phyloP scores from a whole-genome alignment of 495 filamentous ascomycete species.

The Aspergillus cavernicola region DNA sequence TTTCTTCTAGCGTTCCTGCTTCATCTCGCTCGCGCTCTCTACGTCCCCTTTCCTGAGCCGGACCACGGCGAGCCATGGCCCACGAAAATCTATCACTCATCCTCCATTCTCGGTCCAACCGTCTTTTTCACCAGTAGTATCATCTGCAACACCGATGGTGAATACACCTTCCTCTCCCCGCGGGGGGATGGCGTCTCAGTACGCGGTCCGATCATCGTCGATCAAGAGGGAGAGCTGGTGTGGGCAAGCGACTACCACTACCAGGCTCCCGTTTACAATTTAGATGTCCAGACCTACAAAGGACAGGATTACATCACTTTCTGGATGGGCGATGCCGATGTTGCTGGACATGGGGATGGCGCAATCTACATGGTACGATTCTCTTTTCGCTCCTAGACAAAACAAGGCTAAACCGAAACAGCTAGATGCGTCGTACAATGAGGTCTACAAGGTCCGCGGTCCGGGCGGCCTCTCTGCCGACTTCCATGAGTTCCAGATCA shows the following conservation, averaged over 20 bases:
- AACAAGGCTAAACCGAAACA: conserved; percentile 13
- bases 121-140: conserved; percentile 33
- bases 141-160: conserved; percentile 33
- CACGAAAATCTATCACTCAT: conserved; percentile 36
- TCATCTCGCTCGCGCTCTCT: conserved; percentile 2
- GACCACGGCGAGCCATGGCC: conserved; percentile 36
- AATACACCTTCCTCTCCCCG: conserved; percentile 40
- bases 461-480: conserved; percentile 30
- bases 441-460: conserved; percentile 37
- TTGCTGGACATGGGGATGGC: conserved; percentile 47
- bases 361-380: conserved; percentile 47
- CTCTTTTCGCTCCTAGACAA: neutral
- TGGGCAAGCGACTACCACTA: conserved; percentile 33
- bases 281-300: conserved; percentile 38
- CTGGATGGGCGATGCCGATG: conserved; percentile 46
- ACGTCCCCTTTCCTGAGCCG: conserved; percentile 11
- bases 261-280: conserved; percentile 36
- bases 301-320: conserved; percentile 46
- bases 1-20: conserved; percentile 4
- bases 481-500: conserved; percentile 48
- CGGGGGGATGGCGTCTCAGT: conserved; percentile 33
- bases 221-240: conserved; percentile 39
- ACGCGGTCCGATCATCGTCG: conserved; percentile 43
- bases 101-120: conserved; percentile 31
- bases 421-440: conserved; percentile 48